Conservation (phyloP, 1,284 basidiomycete species). For the Entoloma clypeatum region DNA sequence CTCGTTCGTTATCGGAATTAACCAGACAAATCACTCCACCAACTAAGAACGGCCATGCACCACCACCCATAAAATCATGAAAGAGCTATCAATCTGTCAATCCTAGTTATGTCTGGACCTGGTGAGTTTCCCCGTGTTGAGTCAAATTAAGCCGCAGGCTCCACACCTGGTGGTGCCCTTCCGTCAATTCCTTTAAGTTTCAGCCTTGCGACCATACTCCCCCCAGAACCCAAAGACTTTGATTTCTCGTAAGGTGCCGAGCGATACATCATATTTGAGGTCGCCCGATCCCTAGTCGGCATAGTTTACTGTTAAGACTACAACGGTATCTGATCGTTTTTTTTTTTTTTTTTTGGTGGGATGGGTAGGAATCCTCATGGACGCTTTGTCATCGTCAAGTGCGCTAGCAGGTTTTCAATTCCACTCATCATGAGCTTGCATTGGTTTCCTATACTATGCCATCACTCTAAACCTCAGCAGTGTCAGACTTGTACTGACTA, state of each 20-base stretch:
- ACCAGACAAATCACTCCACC: slow-evolving; percentile 61
- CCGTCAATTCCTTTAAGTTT: slow-evolving; percentile 48
- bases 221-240: slow-evolving; percentile 58
- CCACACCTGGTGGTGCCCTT: slow-evolving; percentile 37
- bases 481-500: too few relatives aligned
- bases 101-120: slow-evolving; percentile 46
- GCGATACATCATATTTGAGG: slow-evolving; percentile 49
- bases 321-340: slow-evolving; percentile 39
- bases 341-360: neutral
- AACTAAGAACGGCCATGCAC: slow-evolving; percentile 53
- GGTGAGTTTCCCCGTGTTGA: slow-evolving; percentile 41
- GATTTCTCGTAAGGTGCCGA: slow-evolving; percentile 59
- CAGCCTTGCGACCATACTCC: slow-evolving; percentile 51
- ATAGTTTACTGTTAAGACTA: slow-evolving; percentile 64
- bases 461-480: too few relatives aligned
- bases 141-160: slow-evolving; percentile 32
- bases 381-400: too few relatives aligned
- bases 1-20: slow-evolving; percentile 63
- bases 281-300: slow-evolving; percentile 54
- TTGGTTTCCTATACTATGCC: too few relatives aligned
- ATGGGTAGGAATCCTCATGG: too few relatives aligned
- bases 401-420: too few relatives aligned
- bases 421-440: too few relatives aligned
- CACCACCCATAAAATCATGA: slow-evolving; percentile 51
- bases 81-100: slow-evolving; percentile 53